phyloP scores from a whole-genome alignment of 495 filamentous ascomycete genomes.

The Penicillium paxilli region DNA sequence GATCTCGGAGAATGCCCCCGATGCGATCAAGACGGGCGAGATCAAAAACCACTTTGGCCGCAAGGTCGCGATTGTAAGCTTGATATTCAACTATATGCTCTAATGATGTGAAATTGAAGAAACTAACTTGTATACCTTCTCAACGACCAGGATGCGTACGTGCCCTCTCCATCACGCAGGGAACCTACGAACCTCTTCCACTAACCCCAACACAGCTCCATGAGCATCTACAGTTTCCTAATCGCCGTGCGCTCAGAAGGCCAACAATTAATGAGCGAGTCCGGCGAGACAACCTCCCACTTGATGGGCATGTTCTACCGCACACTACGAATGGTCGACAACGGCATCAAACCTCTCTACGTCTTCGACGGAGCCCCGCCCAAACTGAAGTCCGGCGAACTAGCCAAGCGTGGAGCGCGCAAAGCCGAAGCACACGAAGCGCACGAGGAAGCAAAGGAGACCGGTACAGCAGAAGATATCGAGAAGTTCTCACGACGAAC shows the following conservation, averaged over 20 bases:
- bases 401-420: slow-evolving; percentile 89
- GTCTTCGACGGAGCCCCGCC: slow-evolving; percentile 97
- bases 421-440: slow-evolving; percentile 86
- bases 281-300: slow-evolving; percentile 94
- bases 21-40: slow-evolving; percentile 92
- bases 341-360: slow-evolving; percentile 97
- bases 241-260: slow-evolving; percentile 96
- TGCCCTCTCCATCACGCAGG: slow-evolving; percentile 8
- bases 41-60: slow-evolving; percentile 98
- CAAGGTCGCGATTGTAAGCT: slow-evolving; percentile 90
- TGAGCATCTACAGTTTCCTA: slow-evolving; percentile 98
- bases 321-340: slow-evolving; percentile 95
- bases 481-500: slow-evolving; percentile 97
- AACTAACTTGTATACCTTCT: slow-evolving; percentile 16
- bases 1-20: slow-evolving; percentile 87
- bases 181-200: neutral
- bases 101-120: neutral
- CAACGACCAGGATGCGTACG: slow-evolving; percentile 79
- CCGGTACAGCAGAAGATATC: slow-evolving; percentile 91
- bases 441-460: slow-evolving; percentile 94
- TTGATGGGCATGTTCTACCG: slow-evolving; percentile 99
- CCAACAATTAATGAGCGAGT: slow-evolving; percentile 91
- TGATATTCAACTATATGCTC: neutral
- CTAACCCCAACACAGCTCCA: slow-evolving; percentile 65
- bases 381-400: slow-evolving; percentile 93